Conservation (phyloP, 2,329 filamentous ascomycete species). For the Cadophora malorum region DNA sequence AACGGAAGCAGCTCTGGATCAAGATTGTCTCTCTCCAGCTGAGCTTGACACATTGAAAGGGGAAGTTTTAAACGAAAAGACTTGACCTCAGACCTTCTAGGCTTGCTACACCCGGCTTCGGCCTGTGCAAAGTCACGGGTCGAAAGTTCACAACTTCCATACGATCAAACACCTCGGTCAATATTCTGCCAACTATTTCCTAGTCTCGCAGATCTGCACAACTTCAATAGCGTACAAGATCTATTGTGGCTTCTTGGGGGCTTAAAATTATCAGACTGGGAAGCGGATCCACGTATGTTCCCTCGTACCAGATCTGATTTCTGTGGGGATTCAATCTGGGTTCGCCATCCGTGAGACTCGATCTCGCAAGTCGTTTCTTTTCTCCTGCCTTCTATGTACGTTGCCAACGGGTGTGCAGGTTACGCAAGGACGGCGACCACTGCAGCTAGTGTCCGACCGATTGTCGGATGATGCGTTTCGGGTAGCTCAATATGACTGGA, state of each 20-base stretch:
- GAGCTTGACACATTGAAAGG: background rate
- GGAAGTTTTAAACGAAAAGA: slow-evolving; percentile 11
- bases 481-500: slow-evolving; percentile 1
- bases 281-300: slow-evolving; percentile 3
- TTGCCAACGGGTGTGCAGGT: slow-evolving; percentile 16
- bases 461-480: slow-evolving; percentile 11
- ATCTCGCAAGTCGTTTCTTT: slow-evolving; percentile 4
- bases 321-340: slow-evolving; percentile 12
- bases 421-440: slow-evolving; percentile 20
- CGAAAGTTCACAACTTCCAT: background rate
- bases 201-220: slow-evolving; percentile 13
- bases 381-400: slow-evolving; percentile 12
- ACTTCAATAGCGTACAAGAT: slow-evolving; percentile 16
- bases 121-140: background rate
- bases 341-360: slow-evolving; percentile 10
- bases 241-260: background rate
- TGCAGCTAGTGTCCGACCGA: slow-evolving; percentile 10
- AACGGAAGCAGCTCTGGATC: background rate
- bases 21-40: background rate
- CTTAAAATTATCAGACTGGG: background rate
- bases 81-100: background rate
- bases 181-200: slow-evolving; percentile 9
- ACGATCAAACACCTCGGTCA: background rate
- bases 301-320: slow-evolving; percentile 8
- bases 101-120: slow-evolving; percentile 4